Conservation (phyloP, 805 yeast species). For the Nakazawaea wyomingensis region DNA sequence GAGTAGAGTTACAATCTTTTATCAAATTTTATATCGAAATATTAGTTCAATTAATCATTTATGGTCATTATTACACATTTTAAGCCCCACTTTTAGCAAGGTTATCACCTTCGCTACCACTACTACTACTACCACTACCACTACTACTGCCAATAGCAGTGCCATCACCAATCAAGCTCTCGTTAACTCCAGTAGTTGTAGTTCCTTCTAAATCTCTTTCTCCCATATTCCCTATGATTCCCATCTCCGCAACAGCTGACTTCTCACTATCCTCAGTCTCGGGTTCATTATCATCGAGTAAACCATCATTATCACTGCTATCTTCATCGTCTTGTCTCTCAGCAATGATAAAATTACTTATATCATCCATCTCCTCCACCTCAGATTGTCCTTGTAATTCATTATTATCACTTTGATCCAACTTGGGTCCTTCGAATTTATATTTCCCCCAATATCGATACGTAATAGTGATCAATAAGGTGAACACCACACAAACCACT, state of each 20-base stretch:
- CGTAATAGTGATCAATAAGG: constrained; percentile 41
- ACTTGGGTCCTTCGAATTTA: constrained; percentile 59
- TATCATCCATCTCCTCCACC: constrained; percentile 2
- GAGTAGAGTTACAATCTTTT: too few species aligned
- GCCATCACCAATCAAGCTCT: too few species aligned
- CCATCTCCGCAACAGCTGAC: neutral
- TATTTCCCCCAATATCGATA: constrained; percentile 58
- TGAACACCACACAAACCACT: constrained; percentile 48
- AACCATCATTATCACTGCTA: neutral
- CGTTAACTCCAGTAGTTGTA: too few species aligned
- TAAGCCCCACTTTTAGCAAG: too few species aligned
- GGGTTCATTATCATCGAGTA: neutral
- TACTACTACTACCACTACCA: too few species aligned
- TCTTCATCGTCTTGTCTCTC: neutral
- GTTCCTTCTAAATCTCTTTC: too few species aligned
- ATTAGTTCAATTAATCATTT: too few species aligned
- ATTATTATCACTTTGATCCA: constrained; percentile 25
- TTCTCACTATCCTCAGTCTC: constrained; percentile 2
- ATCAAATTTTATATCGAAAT: too few species aligned
- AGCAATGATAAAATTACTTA: constrained; percentile 1
- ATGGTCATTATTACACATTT: too few species aligned
- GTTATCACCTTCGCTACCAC: too few species aligned
- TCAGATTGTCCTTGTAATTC: neutral
- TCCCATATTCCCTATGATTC: too few species aligned
- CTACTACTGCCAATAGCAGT: too few species aligned